Evolutionary conservation across 2,329 filamentous ascomycete genomes (phyloP).

Genomic region (Aspergillus oerlinghausenensis): DNA sequence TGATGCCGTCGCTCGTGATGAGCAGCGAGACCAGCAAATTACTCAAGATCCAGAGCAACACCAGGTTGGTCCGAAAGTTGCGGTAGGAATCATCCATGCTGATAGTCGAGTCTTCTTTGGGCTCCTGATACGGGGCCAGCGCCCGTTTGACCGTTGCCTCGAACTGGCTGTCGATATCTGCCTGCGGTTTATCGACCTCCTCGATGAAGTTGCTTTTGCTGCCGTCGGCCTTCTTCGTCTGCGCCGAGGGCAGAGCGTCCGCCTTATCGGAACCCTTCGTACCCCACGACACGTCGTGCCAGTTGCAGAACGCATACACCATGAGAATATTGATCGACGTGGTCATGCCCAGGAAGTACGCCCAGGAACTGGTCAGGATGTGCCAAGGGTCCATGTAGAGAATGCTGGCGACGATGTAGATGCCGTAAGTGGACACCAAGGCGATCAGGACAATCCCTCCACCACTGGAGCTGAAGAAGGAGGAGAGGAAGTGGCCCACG

Average conservation of each 20-base stretch:
- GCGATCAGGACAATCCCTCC: conserved; percentile 93
- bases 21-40: conserved; percentile 80
- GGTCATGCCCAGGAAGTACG: conserved; percentile 88
- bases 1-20: conserved; percentile 83
- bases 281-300: conserved; percentile 99
- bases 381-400: conserved; percentile 98
- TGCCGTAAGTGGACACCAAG: conserved; percentile 86
- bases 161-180: conserved; percentile 97
- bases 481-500: conserved; percentile 62
- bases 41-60: conserved; percentile 90
- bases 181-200: conserved; percentile 93
- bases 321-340: conserved; percentile 99
- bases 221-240: conserved; percentile 74
- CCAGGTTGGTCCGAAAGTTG: conserved; percentile 94
- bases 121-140: conserved; percentile 73
- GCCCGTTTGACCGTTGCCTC: conserved; percentile 94
- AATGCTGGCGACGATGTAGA: conserved; percentile 96
- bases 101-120: conserved; percentile 73
- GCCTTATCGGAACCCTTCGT: conserved; percentile 98
- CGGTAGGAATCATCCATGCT: conserved; percentile 97
- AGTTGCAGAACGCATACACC: conserved; percentile 99
- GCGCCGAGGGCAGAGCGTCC: conserved; percentile 84
- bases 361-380: conserved; percentile 98
- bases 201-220: conserved; percentile 85
- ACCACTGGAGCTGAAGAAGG: conserved; percentile 74